A percentile compares a stretch with the other conserved stretches of the same genome.
Conservation (phyloP, 2,329 filamentous ascomycete genomes). For the Cryphonectria japonica region DNA sequence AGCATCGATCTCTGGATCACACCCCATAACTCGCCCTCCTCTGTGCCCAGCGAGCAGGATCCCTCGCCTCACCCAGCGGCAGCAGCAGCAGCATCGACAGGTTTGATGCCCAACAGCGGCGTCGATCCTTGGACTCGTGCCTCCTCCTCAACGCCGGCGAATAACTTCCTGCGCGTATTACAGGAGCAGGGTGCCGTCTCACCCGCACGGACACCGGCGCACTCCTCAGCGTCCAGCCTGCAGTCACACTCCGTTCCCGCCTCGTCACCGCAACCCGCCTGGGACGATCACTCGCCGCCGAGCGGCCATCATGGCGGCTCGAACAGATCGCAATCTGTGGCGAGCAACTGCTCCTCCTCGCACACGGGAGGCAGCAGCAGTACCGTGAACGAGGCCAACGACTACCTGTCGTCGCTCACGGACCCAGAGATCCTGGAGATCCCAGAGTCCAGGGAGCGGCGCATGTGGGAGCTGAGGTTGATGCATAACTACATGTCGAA, state of each 20-base stretch:
- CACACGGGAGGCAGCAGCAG: conserved; percentile 12
- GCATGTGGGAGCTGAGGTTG: conserved; percentile 43
- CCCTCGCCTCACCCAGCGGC: conserved; percentile 27
- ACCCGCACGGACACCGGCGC: neutral
- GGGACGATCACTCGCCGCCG: conserved; percentile 5
- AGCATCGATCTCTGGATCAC: conserved; percentile 11
- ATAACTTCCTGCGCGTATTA: conserved; percentile 4
- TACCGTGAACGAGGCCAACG: conserved; percentile 32
- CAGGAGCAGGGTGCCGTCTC: conserved; percentile 11
- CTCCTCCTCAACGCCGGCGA: neutral
- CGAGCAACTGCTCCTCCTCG: conserved; percentile 16
- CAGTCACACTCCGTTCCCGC: conserved; percentile 4
- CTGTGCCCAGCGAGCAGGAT: conserved; percentile 33
- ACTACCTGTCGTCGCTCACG: conserved; percentile 25
- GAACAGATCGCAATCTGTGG: conserved; percentile 14
- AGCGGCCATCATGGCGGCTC: neutral
- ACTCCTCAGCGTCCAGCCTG: conserved; percentile 1
- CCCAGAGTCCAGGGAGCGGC: conserved; percentile 42
- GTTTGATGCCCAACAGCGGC: neutral
- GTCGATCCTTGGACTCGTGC: conserved; percentile 9
- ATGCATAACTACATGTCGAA: conserved; percentile 42
- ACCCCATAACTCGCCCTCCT: conserved; percentile 30
- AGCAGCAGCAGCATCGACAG: conserved; percentile 2
- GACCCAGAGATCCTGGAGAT: conserved; percentile 33
- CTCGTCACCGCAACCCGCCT: conserved; percentile 7